Evolutionary conservation across 2,329 filamentous ascomycete species (phyloP).

Genomic region (Colletotrichum magnum): DNA sequence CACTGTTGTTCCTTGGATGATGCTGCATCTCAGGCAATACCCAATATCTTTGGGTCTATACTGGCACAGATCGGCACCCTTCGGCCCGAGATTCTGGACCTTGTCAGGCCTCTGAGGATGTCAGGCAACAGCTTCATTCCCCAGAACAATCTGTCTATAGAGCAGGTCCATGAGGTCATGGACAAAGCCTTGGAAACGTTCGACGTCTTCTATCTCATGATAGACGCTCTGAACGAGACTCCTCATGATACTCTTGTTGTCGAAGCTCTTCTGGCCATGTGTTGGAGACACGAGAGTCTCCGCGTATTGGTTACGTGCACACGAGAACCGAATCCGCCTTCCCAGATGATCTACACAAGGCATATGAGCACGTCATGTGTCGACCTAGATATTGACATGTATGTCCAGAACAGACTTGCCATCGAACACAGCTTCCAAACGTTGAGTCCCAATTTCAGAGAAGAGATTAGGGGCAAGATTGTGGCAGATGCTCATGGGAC

Average conservation of each 20-base stretch:
- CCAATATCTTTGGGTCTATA: slow-evolving; percentile 48
- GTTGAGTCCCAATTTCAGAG: slow-evolving; percentile 42
- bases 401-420: slow-evolving; percentile 42
- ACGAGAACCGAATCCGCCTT: slow-evolving; percentile 28
- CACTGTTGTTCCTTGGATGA: slow-evolving; percentile 46
- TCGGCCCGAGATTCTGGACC: slow-evolving; percentile 39
- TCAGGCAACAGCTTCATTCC: slow-evolving; percentile 36
- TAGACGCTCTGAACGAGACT: slow-evolving; percentile 46
- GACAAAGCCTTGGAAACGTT: slow-evolving; percentile 30
- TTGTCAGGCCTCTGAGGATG: slow-evolving; percentile 40
- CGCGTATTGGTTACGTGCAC: slow-evolving; percentile 44
- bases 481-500: slow-evolving; percentile 43
- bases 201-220: slow-evolving; percentile 42
- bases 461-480: slow-evolving; percentile 44
- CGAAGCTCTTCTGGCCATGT: slow-evolving; percentile 38
- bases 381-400: slow-evolving; percentile 44
- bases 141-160: slow-evolving; percentile 42
- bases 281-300: slow-evolving; percentile 39
- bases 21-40: slow-evolving; percentile 45
- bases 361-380: slow-evolving; percentile 42
- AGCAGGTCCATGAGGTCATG: slow-evolving; percentile 39
- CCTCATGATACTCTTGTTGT: slow-evolving; percentile 38
- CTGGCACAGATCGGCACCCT: slow-evolving; percentile 43
- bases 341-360: slow-evolving; percentile 31
- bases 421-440: slow-evolving; percentile 41